Evolutionary conservation across 768 basidiomycete genomes (phyloP).

Genomic region (Xerocomellus dryophilus): DNA sequence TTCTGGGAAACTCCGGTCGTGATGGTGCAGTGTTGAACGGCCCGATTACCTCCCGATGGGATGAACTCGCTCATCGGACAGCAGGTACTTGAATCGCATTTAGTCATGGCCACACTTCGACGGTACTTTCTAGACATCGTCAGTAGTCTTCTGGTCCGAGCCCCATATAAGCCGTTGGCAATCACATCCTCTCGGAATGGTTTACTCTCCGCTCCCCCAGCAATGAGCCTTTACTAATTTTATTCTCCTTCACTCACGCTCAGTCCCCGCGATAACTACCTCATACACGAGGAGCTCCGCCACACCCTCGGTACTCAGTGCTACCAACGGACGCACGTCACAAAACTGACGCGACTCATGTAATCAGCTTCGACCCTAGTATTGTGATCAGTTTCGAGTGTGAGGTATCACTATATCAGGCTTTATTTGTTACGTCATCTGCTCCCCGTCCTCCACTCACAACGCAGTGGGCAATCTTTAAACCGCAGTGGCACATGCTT

Average conservation of each 20-base stretch:
- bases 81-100: neutral
- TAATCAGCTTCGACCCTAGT: neutral
- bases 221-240: neutral
- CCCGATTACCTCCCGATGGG: neutral
- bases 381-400: too few species aligned
- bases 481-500: too few species aligned
- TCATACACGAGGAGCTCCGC: neutral
- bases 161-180: neutral
- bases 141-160: constrained; percentile 4
- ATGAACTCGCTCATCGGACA: neutral
- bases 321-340: neutral
- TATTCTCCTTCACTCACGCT: neutral
- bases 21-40: neutral
- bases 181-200: too few species aligned
- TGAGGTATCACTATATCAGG: constrained; percentile 1
- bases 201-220: neutral
- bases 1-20: neutral
- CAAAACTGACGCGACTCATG: neutral
- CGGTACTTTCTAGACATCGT: neutral
- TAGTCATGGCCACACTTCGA: neutral
- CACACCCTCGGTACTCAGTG: neutral
- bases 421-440: neutral
- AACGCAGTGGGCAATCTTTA: too few species aligned
- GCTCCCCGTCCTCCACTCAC: neutral
- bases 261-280: neutral